Percentiles rank a stretch among this genome's conserved stretches.
Evolutionary conservation across 2,329 filamentous ascomycete species (phyloP).

Genomic region (Fusarium foetens): DNA sequence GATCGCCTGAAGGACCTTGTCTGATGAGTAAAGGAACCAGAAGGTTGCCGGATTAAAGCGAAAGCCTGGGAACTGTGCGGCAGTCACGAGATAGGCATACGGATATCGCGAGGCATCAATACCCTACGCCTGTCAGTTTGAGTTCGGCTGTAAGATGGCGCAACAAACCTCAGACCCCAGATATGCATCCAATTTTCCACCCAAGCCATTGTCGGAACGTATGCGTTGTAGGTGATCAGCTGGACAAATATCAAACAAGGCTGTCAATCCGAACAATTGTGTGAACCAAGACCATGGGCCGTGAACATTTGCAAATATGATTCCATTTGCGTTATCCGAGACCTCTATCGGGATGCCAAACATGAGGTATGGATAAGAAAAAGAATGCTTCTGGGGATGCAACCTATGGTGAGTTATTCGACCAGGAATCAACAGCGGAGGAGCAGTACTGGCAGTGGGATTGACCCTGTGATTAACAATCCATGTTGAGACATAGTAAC

Average conservation of each 20-base stretch:
- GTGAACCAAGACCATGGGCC: constrained; percentile 35
- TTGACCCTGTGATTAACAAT: not conserved
- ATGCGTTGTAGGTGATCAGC: constrained; percentile 71
- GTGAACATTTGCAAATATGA: constrained; percentile 61
- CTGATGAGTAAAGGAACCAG: constrained; percentile 77
- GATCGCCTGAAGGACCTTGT: constrained; percentile 69
- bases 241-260: constrained; percentile 70
- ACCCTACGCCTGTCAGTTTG: constrained; percentile 55
- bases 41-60: constrained; percentile 81
- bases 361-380: constrained; percentile 76
- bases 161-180: constrained; percentile 64
- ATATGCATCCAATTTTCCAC: constrained; percentile 70
- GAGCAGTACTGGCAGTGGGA: constrained; percentile 15
- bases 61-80: constrained; percentile 74
- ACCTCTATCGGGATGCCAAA: constrained; percentile 75
- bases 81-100: constrained; percentile 76
- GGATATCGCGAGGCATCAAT: constrained; percentile 70
- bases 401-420: constrained; percentile 72
- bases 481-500: not conserved
- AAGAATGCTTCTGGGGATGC: constrained; percentile 75
- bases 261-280: constrained; percentile 45
- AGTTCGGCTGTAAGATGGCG: not conserved
- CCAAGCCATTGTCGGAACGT: constrained; percentile 61
- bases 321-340: constrained; percentile 62
- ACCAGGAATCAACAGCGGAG: constrained; percentile 71